A percentile compares a stretch with the other conserved stretches of the same genome.
These are phyloP conservation scores for Trichocomaceae sp. DNA, from an alignment of 2,329 filamentous ascomycete genomes.

Conservation along the genomic window DNA sequence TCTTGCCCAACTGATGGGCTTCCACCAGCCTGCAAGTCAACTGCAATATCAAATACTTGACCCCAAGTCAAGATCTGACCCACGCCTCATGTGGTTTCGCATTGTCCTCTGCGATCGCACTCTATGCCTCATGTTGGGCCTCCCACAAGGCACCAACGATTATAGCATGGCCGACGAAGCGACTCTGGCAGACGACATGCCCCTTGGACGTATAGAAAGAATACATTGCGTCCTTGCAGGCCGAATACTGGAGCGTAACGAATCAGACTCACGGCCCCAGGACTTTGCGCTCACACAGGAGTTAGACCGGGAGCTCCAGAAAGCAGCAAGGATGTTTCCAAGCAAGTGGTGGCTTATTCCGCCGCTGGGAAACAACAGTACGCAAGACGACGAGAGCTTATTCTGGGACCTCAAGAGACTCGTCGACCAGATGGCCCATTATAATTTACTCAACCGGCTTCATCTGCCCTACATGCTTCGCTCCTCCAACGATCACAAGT, in stretches of 20 bases:
- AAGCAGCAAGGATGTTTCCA: not conserved
- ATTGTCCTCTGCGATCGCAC: not conserved
- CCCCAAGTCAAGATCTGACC: not conserved
- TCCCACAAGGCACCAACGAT: not conserved
- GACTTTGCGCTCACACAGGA: not conserved
- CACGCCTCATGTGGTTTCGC: not conserved
- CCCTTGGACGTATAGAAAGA: not conserved
- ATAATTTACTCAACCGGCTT: not conserved
- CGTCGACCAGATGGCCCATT: not conserved
- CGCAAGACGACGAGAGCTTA: not conserved
- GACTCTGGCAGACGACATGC: not conserved
- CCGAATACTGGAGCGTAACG: not conserved
- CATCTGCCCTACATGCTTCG: constrained; percentile 12
- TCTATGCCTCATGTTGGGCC: not conserved
- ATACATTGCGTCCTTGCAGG: not conserved
- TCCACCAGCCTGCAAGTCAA: constrained; percentile 15
- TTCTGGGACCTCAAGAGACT: not conserved
- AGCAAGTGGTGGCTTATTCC: not conserved
- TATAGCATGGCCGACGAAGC: not conserved
- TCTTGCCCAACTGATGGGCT: constrained; percentile 38
- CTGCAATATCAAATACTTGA: not conserved
- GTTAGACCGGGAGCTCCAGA: not conserved
- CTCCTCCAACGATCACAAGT: constrained; percentile 24
- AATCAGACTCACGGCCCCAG: not conserved
- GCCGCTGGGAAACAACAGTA: not conserved